A percentile compares a stretch with the other conserved stretches of the same genome.
Conservation (phyloP, 2,329 filamentous ascomycete genomes). For the Dothidotthia symphoricarpi region DNA sequence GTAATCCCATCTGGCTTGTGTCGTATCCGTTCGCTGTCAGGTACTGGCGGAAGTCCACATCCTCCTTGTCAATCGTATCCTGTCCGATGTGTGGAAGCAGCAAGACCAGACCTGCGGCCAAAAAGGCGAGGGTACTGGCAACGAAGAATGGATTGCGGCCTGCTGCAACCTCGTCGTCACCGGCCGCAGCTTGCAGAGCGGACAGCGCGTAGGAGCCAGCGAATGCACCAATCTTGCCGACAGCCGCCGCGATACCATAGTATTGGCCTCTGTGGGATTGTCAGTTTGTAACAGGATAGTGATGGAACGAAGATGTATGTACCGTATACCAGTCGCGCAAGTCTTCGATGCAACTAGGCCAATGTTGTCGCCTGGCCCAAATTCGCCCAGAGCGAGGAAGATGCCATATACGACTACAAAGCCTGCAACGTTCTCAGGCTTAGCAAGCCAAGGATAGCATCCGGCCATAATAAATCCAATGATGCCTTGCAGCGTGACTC, state of each 20-base stretch:
- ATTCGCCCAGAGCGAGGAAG: conserved; percentile 73
- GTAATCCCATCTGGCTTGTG: conserved; percentile 55
- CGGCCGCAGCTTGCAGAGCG: conserved; percentile 50
- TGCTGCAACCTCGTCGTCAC: conserved; percentile 44
- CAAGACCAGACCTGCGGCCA: conserved; percentile 64
- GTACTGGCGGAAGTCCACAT: conserved; percentile 71
- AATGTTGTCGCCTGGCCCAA: conserved; percentile 90
- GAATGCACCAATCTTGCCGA: conserved; percentile 79
- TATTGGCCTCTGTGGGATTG: conserved; percentile 62
- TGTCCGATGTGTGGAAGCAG: conserved; percentile 74
- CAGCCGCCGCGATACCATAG: conserved; percentile 68
- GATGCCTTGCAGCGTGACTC: conserved; percentile 69
- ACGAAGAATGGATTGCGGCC: conserved; percentile 92
- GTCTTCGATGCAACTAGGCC: conserved; percentile 84
- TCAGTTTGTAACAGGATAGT: background rate
- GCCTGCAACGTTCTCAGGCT: conserved; percentile 64
- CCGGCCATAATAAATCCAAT: conserved; percentile 89
- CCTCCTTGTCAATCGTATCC: conserved; percentile 79
- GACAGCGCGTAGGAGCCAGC: conserved; percentile 82
- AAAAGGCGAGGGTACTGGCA: conserved; percentile 71
- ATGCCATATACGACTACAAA: conserved; percentile 79
- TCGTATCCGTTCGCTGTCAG: conserved; percentile 75
- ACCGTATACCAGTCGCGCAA: conserved; percentile 75
- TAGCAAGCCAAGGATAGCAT: conserved; percentile 68
- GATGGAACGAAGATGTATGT: conserved; percentile 7